Evolutionary conservation across 371 early-diverging fungal species (phyloP).

Genomic region (Mucor mucedo): DNA sequence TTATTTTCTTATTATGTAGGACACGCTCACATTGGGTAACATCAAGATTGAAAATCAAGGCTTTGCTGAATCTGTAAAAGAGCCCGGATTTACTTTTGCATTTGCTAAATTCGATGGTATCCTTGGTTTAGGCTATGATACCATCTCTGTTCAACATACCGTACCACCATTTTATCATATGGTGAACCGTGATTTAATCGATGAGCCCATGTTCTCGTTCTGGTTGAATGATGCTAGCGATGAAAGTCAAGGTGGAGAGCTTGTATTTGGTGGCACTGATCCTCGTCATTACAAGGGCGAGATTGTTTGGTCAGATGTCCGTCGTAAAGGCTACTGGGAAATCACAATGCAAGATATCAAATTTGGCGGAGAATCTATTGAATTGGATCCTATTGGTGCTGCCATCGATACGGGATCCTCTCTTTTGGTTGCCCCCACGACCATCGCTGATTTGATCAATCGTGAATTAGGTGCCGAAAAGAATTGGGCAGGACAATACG

Average conservation of each 20-base stretch:
- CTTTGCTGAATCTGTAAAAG: conserved; percentile 93
- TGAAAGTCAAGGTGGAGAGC: conserved; percentile 75
- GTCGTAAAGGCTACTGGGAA: conserved; percentile 95
- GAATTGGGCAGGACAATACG: conserved; percentile 88
- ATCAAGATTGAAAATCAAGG: conserved; percentile 66
- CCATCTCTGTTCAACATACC: conserved; percentile 83
- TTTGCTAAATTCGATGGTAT: conserved; percentile 95
- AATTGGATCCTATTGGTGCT: conserved; percentile 66
- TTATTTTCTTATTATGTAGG: conserved; percentile 34
- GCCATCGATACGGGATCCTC: conserved; percentile 88
- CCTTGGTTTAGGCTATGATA: conserved; percentile 89
- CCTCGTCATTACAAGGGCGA: conserved; percentile 73
- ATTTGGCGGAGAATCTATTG: conserved; percentile 72
- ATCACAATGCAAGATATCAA: conserved; percentile 76
- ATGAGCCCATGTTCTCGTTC: conserved; percentile 84
- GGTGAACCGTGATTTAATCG: conserved; percentile 76
- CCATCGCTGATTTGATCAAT: conserved; percentile 85
- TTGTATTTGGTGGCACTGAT: conserved; percentile 84
- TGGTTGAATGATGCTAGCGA: conserved; percentile 69
- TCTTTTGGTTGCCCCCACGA: conserved; percentile 75
- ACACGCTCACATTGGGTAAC: conserved; percentile 76
- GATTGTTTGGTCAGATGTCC: conserved; percentile 80
- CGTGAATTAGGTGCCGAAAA: conserved; percentile 86
- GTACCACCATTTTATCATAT: conserved; percentile 94
- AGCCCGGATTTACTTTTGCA: conserved; percentile 88